phyloP scores from a whole-genome alignment of 495 filamentous ascomycete genomes.

The Rostrohypoxylon terebratum region DNA sequence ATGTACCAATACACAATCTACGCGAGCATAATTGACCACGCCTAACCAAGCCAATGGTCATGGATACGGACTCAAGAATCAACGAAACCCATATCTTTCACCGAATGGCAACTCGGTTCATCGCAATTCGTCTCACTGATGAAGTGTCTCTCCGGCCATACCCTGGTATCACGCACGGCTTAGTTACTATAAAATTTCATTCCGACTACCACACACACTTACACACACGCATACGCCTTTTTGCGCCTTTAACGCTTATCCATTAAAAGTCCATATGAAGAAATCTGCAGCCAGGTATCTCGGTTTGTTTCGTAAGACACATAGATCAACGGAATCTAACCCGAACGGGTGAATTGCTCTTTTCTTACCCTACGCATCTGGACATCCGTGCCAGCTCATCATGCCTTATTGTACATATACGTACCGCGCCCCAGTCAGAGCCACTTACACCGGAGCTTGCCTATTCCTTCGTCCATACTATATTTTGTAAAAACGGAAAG shows the following conservation, averaged over 20 bases:
- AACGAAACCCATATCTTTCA: conserved; percentile 26
- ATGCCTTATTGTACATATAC: conserved; percentile 45
- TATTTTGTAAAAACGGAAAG: conserved; percentile 10
- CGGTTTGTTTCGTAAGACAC: conserved; percentile 38
- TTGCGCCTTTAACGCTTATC: conserved; percentile 21
- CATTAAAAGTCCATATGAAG: conserved; percentile 13
- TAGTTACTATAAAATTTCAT: conserved; percentile 1
- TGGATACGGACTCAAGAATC: conserved; percentile 10
- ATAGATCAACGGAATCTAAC: conserved; percentile 46
- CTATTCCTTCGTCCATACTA: conserved; percentile 14
- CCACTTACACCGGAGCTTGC: conserved; percentile 35
- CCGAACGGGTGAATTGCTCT: conserved; percentile 40
- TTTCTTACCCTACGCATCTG: conserved; percentile 43
- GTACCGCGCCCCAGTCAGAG: conserved; percentile 19
- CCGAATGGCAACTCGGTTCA: conserved; percentile 23
- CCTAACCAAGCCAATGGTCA: conserved; percentile 13
- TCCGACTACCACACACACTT: neutral
- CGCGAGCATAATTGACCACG: conserved; percentile 19
- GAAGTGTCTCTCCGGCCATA: conserved; percentile 21
- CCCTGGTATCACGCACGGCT: conserved; percentile 17
- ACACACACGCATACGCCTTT: neutral
- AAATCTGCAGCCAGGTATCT: conserved; percentile 24
- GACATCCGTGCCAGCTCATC: conserved; percentile 41
- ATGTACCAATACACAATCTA: conserved; percentile 3
- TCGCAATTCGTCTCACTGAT: conserved; percentile 24